These are phyloP conservation scores for Lyophyllum decastes DNA, from an alignment of 768 basidiomycete species.

Conservation along the genomic window DNA sequence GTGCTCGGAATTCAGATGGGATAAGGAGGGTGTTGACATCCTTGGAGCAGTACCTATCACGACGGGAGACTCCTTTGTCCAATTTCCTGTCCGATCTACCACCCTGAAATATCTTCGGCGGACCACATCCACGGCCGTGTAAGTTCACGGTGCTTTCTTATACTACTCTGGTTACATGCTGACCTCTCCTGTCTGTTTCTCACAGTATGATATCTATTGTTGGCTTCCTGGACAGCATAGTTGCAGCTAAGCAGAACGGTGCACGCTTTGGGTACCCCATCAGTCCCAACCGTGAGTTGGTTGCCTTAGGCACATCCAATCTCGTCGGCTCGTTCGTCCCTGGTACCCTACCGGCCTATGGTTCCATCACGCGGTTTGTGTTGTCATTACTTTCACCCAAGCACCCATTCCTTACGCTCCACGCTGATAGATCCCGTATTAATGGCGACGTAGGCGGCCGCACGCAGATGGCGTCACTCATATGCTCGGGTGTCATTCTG, in stretches of 20 bases:
- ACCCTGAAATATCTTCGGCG: conserved; percentile 67
- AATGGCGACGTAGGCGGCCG: conserved; percentile 88
- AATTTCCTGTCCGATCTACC: conserved; percentile 65
- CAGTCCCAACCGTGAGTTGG: conserved; percentile 92
- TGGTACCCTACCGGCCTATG: conserved; percentile 90
- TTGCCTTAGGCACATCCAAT: conserved; percentile 88
- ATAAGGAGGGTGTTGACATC: conserved; percentile 76
- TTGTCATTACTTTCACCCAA: conserved; percentile 4
- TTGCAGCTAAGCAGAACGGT: conserved; percentile 92
- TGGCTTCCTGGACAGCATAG: conserved; percentile 94
- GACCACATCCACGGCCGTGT: conserved; percentile 88
- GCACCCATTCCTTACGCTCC: background rate
- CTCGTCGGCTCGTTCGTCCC: conserved; percentile 78
- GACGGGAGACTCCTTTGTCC: conserved; percentile 62
- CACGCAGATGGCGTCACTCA: conserved; percentile 86
- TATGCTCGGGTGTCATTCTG: conserved; percentile 74
- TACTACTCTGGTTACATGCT: background rate
- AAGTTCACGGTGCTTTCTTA: conserved; percentile 20
- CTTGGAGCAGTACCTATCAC: conserved; percentile 76
- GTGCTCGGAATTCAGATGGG: conserved; percentile 72
- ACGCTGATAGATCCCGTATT: conserved; percentile 65
- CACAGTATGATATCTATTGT: conserved; percentile 74
- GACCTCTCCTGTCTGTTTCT: background rate
- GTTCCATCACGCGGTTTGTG: conserved; percentile 83
- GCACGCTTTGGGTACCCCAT: conserved; percentile 85